Conservation (phyloP, 129 eudicot species). For the Tagetes erecta region DNA sequence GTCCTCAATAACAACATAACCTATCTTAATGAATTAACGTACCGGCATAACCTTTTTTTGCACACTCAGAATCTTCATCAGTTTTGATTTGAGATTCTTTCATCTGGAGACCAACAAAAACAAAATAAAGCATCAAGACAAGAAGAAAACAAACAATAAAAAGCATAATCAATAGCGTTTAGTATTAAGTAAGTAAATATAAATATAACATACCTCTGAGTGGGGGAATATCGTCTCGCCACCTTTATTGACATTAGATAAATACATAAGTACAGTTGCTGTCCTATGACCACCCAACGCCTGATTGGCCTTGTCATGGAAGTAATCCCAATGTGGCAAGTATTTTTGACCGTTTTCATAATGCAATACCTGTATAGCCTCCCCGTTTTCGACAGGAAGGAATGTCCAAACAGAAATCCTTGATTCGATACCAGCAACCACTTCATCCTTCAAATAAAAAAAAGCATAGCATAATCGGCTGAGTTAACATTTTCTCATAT, state of each 20-base stretch:
- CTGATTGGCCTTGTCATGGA: conserved; percentile 59
- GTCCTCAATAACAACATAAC: neutral
- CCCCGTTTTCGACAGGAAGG: conserved; percentile 78
- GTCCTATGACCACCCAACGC: conserved; percentile 79
- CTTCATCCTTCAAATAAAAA: conserved; percentile 47
- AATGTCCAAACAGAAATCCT: conserved; percentile 81
- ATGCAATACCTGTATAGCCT: conserved; percentile 59
- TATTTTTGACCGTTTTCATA: conserved; percentile 90
- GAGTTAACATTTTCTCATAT: neutral
- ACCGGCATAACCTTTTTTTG: conserved; percentile 77
- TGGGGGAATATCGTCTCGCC: conserved; percentile 79
- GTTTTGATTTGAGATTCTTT: conserved; percentile 53
- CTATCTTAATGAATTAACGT: neutral
- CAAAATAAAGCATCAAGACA: conserved; percentile 11
- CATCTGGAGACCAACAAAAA: conserved; percentile 36
- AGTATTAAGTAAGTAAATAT: neutral
- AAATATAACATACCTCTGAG: conserved; percentile 45
- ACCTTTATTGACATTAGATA: conserved; percentile 73
- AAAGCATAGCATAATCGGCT: too few species aligned
- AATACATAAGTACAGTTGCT: conserved; percentile 87
- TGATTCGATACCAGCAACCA: conserved; percentile 57
- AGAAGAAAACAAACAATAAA: conserved; percentile 1
- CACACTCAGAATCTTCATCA: conserved; percentile 70
- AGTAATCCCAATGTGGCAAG: conserved; percentile 82
- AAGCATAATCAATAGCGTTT: neutral